Evolutionary conservation across 2,329 filamentous ascomycete genomes (phyloP), one percentile per base, ranked within the genome.

Genomic region (Colletotrichum caudatum): DNA sequence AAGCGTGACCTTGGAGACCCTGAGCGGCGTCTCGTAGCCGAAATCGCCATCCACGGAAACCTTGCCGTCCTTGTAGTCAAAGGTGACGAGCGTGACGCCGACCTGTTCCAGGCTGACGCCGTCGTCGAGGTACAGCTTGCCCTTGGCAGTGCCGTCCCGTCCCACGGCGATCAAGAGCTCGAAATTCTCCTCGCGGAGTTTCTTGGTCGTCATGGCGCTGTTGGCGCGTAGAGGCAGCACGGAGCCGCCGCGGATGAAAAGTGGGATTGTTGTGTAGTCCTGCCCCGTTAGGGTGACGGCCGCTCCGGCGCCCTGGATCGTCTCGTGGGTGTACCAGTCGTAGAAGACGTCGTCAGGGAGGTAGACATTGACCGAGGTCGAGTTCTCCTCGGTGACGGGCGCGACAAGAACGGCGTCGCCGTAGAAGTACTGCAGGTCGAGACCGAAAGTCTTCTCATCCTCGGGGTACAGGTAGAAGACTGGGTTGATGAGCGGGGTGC

Each of bases 61-160:
- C 67, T 81, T 81, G 44, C 87, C 87, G 3, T 84, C 78, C 57
- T 84, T 81, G 77, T 89, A 95, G 11, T 78, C 75, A 75, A 95
- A 93, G 18, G 82, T 79, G 64, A 94, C 84, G 66, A 88, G 82
- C 8, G 86, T 89, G n/a, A 85, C 88, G 1, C 76, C 78, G 3
- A 81, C 73, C 79, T 93, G 92, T 70, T 88, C 82, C 61, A 95
- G 76, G 35, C 87, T 90, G 70, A 74, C 89, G 11, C 94, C 94
- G 72, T 97, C 93, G 75, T 96, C 94, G 6, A 96, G 82, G 78
- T 95, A 96, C 68, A 96, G 83, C 63, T 85, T 84, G 0, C 94
- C 94, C 1, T 78, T 79, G 0, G 94, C 94, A 8, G 82, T 88
- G 3, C 91, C 92, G 63, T 91, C 82, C 0, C 78, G 77, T 7